A percentile compares a stretch with the other conserved stretches of the same genome.
Conservation (phyloP, 768 basidiomycete genomes). For the Lenzites betulinus region DNA sequence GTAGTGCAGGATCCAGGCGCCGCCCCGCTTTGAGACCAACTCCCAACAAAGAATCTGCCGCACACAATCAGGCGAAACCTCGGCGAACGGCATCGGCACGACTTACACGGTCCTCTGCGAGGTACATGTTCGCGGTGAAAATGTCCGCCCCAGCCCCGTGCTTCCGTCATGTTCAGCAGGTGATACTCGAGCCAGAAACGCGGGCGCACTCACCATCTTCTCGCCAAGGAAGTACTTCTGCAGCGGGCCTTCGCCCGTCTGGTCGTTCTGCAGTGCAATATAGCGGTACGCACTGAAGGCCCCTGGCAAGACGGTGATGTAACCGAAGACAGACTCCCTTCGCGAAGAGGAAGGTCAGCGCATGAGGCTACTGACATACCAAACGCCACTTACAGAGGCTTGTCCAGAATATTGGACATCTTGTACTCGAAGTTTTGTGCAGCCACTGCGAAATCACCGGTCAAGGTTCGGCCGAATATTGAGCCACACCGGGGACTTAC, state of each 20-base stretch:
- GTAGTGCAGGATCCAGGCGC: slow-evolving; percentile 92
- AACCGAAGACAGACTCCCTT: slow-evolving; percentile 85
- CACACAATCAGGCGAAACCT: slow-evolving; percentile 9
- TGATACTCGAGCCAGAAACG: not conserved
- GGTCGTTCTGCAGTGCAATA: slow-evolving; percentile 89
- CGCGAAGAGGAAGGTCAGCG: not conserved
- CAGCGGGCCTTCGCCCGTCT: slow-evolving; percentile 79
- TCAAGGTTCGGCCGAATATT: not conserved
- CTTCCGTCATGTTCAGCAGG: slow-evolving; percentile 32
- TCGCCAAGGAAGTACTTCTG: slow-evolving; percentile 98
- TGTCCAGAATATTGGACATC: slow-evolving; percentile 92
- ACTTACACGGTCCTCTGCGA: slow-evolving; percentile 82
- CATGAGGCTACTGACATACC: not conserved
- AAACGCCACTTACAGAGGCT: slow-evolving; percentile 57
- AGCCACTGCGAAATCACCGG: slow-evolving; percentile 50
- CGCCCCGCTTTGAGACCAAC: slow-evolving; percentile 90
- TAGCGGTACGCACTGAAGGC: slow-evolving; percentile 93
- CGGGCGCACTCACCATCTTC: slow-evolving; percentile 61
- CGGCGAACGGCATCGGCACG: not conserved
- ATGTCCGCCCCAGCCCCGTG: slow-evolving; percentile 87
- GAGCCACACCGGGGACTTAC: slow-evolving; percentile 20
- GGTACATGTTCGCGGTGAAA: slow-evolving; percentile 96
- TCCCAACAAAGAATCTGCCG: slow-evolving; percentile 92
- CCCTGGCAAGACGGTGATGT: slow-evolving; percentile 91
- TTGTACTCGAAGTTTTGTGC: slow-evolving; percentile 96